Evolutionary conservation across 306 rosid species (phyloP).

Genomic region (Ziziphus jujuba): DNA sequence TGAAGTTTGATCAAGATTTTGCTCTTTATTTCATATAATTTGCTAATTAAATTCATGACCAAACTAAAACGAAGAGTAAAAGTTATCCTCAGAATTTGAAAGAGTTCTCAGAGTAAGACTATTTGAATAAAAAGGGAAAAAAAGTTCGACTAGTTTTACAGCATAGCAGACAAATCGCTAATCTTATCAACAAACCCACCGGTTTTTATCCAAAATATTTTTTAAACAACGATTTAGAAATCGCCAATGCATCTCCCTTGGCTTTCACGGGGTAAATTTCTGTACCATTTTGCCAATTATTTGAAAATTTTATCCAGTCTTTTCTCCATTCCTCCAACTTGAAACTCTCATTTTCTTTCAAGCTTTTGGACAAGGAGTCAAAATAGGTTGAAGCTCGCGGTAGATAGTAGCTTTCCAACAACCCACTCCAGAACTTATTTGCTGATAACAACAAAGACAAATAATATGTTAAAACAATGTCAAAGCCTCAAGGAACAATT

Average conservation of each 20-base stretch:
- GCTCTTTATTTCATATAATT: too few species aligned
- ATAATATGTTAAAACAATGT: not conserved
- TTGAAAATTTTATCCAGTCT: conserved; percentile 80
- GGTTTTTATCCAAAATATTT: conserved; percentile 45
- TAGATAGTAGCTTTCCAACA: conserved; percentile 72
- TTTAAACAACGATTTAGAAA: conserved; percentile 57
- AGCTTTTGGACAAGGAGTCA: conserved; percentile 53
- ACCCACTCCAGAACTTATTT: conserved; percentile 88
- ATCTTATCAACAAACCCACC: not conserved
- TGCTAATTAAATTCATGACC: too few species aligned
- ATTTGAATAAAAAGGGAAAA: not conserved
- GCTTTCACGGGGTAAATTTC: conserved; percentile 65
- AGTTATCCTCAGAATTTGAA: not conserved
- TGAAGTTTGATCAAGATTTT: too few species aligned
- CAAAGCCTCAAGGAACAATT: not conserved
- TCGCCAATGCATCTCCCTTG: conserved; percentile 69
- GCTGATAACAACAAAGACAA: conserved; percentile 37
- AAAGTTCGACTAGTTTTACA: not conserved
- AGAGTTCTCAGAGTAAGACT: not conserved
- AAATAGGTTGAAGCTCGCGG: conserved; percentile 83
- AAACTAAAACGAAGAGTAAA: too few species aligned
- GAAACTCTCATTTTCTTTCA: conserved; percentile 54
- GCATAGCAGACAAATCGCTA: not conserved
- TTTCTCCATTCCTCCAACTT: conserved; percentile 69
- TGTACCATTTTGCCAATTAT: conserved; percentile 80